A percentile compares a stretch with the other conserved stretches of the same genome.
phyloP scores from a whole-genome alignment of 805 yeast species.

The Saturnispora besseyi region DNA sequence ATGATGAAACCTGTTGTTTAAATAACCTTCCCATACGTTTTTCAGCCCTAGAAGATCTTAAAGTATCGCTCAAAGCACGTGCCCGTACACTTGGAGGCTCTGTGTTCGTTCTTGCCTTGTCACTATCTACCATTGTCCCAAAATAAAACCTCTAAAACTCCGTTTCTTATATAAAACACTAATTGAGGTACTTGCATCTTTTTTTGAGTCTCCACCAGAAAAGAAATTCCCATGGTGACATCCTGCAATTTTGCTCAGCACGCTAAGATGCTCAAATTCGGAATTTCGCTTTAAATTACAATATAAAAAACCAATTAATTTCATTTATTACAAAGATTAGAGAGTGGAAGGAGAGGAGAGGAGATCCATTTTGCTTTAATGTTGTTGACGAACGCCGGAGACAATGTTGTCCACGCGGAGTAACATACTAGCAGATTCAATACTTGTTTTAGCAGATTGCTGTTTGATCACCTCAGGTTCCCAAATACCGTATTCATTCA shows the following conservation, averaged over 20 bases:
- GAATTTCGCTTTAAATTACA: no score
- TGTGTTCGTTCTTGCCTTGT: not conserved
- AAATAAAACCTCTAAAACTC: not conserved
- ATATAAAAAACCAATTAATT: no score
- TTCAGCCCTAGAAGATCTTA: conserved; percentile 24
- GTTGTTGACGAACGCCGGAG: conserved; percentile 67
- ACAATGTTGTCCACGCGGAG: conserved; percentile 97
- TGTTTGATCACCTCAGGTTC: conserved; percentile 98
- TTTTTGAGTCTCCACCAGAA: not conserved
- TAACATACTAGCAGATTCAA: conserved; percentile 91
- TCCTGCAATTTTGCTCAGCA: no score
- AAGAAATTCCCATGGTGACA: not conserved
- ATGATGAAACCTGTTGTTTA: conserved; percentile 16
- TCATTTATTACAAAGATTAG: no score
- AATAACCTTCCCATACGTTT: conserved; percentile 29
- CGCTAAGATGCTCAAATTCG: no score
- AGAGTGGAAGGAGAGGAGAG: no score
- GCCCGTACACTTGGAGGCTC: not conserved
- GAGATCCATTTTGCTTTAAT: not conserved
- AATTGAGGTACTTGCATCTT: not conserved
- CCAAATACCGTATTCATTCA: conserved; percentile 96
- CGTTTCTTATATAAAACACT: not conserved
- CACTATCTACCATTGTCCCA: not conserved
- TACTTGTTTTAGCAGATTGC: conserved; percentile 95
- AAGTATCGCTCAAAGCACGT: conserved; percentile 1